Evolutionary conservation across 129 eudicot species (phyloP).

Genomic region (Lactuca saligna): DNA sequence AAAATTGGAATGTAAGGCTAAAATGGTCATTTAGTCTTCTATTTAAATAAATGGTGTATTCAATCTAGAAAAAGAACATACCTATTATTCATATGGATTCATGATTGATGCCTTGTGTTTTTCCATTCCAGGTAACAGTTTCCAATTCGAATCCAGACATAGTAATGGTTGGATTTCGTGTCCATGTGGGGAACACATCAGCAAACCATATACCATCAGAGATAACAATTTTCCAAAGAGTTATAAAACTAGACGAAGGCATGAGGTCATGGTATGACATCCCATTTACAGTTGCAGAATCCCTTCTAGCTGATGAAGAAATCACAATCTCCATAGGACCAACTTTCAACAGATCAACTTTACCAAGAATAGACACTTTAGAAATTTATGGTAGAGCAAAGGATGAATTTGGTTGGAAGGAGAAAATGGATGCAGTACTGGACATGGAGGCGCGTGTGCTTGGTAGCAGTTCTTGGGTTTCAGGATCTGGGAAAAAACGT

Average conservation of each 20-base stretch:
- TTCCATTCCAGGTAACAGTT: constrained; percentile 72
- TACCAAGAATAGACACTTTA: constrained; percentile 83
- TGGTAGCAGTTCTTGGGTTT: constrained; percentile 61
- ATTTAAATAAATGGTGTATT: background rate
- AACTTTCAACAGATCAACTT: constrained; percentile 69
- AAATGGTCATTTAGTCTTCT: background rate
- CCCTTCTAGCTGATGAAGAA: constrained; percentile 97
- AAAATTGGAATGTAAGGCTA: background rate
- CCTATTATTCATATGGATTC: background rate
- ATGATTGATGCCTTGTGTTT: background rate
- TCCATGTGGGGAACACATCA: constrained; percentile 93
- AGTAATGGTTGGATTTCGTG: constrained; percentile 95
- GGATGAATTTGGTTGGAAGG: constrained; percentile 99
- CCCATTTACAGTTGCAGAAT: constrained; percentile 97
- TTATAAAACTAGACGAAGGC: constrained; percentile 87
- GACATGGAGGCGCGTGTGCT: constrained; percentile 98
- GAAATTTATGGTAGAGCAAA: constrained; percentile 96
- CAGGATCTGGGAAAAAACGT: constrained; percentile 70
- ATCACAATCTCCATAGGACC: constrained; percentile 69
- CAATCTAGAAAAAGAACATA: background rate
- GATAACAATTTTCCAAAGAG: constrained; percentile 88
- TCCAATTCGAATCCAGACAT: constrained; percentile 93
- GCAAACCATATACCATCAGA: constrained; percentile 95
- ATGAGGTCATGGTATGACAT: constrained; percentile 98
- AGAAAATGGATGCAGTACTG: constrained; percentile 93